phyloP scores from a whole-genome alignment of 2,329 filamentous ascomycete species.

The Periconia digitata region DNA sequence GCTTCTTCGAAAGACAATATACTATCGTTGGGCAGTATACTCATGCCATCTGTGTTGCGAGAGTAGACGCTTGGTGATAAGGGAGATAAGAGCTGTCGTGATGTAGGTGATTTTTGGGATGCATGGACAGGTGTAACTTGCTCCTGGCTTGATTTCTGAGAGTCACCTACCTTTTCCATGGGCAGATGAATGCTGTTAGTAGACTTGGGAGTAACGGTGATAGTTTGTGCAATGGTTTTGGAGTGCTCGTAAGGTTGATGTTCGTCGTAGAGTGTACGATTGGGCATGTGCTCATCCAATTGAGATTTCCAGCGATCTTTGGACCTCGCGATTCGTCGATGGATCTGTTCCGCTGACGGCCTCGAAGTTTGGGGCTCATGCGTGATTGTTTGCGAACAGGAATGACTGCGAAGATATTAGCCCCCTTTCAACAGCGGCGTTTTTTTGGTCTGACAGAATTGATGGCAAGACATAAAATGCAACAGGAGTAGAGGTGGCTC shows the following conservation, averaged over 20 bases:
- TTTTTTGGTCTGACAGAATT: background rate
- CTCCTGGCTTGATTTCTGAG: background rate
- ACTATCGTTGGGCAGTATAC: constrained; percentile 37
- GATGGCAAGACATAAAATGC: too few species aligned
- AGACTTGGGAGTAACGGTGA: background rate
- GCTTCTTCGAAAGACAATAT: constrained; percentile 27
- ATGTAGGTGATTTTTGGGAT: constrained; percentile 8
- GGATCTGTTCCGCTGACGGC: constrained; percentile 44
- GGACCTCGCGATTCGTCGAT: constrained; percentile 40
- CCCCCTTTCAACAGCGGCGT: too few species aligned
- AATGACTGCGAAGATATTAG: background rate
- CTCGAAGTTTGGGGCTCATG: constrained; percentile 12
- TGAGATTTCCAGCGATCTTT: constrained; percentile 47
- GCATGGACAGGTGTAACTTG: background rate
- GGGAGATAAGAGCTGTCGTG: constrained; percentile 22
- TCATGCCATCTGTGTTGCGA: constrained; percentile 44
- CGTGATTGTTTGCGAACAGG: background rate
- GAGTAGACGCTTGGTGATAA: constrained; percentile 54
- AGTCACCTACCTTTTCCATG: constrained; percentile 7
- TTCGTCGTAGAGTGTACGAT: constrained; percentile 1
- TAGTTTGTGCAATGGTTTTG: background rate
- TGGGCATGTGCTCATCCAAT: constrained; percentile 34
- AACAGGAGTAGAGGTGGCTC: background rate
- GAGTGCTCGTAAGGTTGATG: background rate
- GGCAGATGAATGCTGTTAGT: background rate